phyloP scores from a whole-genome alignment of 768 basidiomycete species.

The Leccinum fibrillosum region DNA sequence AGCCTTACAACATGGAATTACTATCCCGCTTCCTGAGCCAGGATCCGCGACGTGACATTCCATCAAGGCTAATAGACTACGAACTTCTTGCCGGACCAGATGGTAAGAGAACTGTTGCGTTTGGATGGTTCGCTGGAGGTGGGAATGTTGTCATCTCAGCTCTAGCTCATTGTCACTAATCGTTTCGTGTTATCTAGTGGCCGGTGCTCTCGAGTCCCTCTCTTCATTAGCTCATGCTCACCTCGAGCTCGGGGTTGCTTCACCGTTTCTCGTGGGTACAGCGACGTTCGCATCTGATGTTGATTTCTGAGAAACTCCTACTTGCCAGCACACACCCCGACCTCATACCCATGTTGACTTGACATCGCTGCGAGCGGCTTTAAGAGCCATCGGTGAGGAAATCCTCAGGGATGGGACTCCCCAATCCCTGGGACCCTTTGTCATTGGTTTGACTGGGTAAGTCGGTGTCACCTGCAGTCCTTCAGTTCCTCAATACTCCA shows the following conservation, averaged over 20 bases:
- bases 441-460: conserved; percentile 83
- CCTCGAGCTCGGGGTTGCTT: conserved; percentile 73
- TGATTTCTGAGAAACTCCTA: background rate
- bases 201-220: conserved; percentile 81
- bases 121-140: conserved; percentile 94
- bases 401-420: conserved; percentile 61
- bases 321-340: conserved; percentile 60
- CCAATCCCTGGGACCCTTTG: conserved; percentile 65
- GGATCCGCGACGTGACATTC: conserved; percentile 14
- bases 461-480: conserved; percentile 8
- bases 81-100: conserved; percentile 65
- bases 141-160: conserved; percentile 14
- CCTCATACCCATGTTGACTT: conserved; percentile 72
- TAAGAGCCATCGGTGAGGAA: conserved; percentile 54
- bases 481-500: background rate
- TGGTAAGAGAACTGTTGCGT: conserved; percentile 80
- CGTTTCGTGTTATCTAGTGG: conserved; percentile 45
- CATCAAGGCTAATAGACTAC: conserved; percentile 74
- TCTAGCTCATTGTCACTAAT: background rate
- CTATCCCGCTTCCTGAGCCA: conserved; percentile 59
- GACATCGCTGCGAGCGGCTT: conserved; percentile 44
- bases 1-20: conserved; percentile 80
- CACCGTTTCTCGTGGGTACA: conserved; percentile 71
- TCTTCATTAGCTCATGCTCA: conserved; percentile 75
- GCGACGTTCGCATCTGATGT: background rate